Evolutionary conservation across 805 yeast species (phyloP).

Genomic region (Blastobotrys peoriensis): DNA sequence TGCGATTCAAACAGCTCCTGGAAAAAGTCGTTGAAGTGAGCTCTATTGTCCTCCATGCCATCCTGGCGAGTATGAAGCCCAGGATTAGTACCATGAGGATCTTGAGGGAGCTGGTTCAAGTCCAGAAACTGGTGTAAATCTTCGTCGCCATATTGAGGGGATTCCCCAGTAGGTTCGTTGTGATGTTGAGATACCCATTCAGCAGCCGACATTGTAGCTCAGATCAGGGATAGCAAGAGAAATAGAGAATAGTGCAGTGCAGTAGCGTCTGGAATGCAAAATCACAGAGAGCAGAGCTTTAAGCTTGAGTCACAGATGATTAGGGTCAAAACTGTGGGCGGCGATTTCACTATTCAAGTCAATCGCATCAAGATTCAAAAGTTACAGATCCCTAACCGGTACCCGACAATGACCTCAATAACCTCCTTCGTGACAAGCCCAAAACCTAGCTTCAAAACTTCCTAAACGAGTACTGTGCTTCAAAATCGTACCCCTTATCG

Average conservation of each 20-base stretch:
- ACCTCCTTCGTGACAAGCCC: too few species aligned
- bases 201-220: neutral
- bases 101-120: neutral
- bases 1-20: neutral
- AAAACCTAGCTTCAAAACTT: too few species aligned
- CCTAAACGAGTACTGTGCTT: too few species aligned
- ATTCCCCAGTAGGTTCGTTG: neutral
- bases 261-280: neutral
- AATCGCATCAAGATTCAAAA: too few species aligned
- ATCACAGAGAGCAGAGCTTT: neutral
- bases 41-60: neutral
- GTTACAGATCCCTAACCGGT: too few species aligned
- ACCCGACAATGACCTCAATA: too few species aligned
- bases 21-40: neutral
- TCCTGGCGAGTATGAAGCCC: neutral
- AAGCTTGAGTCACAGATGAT: neutral
- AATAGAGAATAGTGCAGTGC: neutral
- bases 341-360: too few species aligned
- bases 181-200: conserved; percentile 1
- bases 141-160: neutral
- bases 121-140: neutral
- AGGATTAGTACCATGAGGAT: neutral
- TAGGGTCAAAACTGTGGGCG: too few species aligned
- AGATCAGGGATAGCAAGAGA: neutral
- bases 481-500: too few species aligned